phyloP scores from a whole-genome alignment of 129 eudicot genomes.

The Ambrosia trifida region DNA sequence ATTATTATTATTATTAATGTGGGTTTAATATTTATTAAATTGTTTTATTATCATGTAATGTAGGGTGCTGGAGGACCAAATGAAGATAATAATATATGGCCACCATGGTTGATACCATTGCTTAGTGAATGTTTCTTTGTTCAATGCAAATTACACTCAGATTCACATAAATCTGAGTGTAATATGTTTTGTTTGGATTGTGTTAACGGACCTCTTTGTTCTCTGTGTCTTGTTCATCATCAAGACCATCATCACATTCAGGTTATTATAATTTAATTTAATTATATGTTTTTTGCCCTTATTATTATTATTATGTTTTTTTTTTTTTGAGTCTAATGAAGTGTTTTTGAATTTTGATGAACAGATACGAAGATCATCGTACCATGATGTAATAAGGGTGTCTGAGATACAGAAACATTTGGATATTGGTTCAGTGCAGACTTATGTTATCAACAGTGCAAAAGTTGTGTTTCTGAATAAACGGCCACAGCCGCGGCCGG shows the following conservation, averaged over 20 bases:
- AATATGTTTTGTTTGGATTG: slow-evolving; percentile 95
- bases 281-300: too few species aligned
- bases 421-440: slow-evolving; percentile 81
- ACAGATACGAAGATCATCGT: slow-evolving; percentile 91
- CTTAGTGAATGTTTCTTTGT: slow-evolving; percentile 66
- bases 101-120: slow-evolving; percentile 82
- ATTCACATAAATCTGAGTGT: slow-evolving; percentile 89
- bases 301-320: too few species aligned
- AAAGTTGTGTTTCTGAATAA: slow-evolving; percentile 88
- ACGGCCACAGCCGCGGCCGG: slow-evolving; percentile 92
- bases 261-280: slow-evolving; percentile 40
- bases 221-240: slow-evolving; percentile 70
- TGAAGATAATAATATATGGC: slow-evolving; percentile 79
- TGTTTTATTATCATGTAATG: slow-evolving; percentile 2
- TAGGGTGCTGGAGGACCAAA: slow-evolving; percentile 72
- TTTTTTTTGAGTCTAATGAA: too few species aligned
- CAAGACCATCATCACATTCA: slow-evolving; percentile 78
- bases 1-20: neutral
- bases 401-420: slow-evolving; percentile 75
- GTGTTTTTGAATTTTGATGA: neutral
- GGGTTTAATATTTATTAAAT: neutral
- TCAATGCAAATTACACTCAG: slow-evolving; percentile 76
- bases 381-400: slow-evolving; percentile 97
- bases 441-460: slow-evolving; percentile 89
- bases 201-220: slow-evolving; percentile 69